Evolutionary conservation across 2,329 filamentous ascomycete genomes (phyloP).

Genomic region (Colletotrichum orchidophilum): DNA sequence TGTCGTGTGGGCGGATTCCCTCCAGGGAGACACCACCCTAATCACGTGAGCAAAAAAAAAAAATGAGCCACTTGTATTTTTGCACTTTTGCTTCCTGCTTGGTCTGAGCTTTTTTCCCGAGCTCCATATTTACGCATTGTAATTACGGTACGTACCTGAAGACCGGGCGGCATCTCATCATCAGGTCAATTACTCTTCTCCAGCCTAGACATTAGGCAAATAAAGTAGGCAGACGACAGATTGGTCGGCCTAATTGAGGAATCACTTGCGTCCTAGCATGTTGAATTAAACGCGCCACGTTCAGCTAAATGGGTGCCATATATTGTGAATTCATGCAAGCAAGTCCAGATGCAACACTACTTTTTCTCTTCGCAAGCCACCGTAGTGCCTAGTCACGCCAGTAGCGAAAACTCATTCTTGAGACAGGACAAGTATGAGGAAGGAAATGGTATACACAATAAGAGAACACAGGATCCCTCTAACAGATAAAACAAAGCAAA

Average conservation of each 20-base stretch:
- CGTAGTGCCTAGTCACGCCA: conserved; percentile 23
- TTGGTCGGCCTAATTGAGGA: too few species aligned
- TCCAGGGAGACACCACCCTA: conserved; percentile 16
- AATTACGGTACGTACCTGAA: not conserved
- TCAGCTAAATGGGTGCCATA: not conserved
- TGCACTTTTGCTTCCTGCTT: not conserved
- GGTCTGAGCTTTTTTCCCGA: not conserved
- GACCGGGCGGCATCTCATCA: not conserved
- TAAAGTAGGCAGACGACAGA: too few species aligned
- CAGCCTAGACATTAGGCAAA: not conserved
- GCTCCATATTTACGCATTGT: not conserved
- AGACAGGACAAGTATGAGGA: conserved; percentile 14
- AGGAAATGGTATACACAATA: conserved; percentile 36
- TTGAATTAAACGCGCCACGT: not conserved
- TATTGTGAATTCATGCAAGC: not conserved
- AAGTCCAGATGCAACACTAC: conserved; percentile 1
- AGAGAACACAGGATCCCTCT: conserved; percentile 17
- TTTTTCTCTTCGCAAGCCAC: conserved; percentile 29
- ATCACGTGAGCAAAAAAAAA: conserved; percentile 16
- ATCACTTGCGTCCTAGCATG: not conserved
- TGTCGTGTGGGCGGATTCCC: conserved; percentile 4
- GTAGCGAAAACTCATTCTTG: not conserved
- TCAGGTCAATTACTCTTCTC: not conserved
- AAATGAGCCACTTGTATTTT: too few species aligned
- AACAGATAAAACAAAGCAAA: conserved; percentile 28